These are phyloP conservation scores for Baudoinia panamericana DNA, from an alignment of 495 filamentous ascomycete species.

Conservation along the genomic window DNA sequence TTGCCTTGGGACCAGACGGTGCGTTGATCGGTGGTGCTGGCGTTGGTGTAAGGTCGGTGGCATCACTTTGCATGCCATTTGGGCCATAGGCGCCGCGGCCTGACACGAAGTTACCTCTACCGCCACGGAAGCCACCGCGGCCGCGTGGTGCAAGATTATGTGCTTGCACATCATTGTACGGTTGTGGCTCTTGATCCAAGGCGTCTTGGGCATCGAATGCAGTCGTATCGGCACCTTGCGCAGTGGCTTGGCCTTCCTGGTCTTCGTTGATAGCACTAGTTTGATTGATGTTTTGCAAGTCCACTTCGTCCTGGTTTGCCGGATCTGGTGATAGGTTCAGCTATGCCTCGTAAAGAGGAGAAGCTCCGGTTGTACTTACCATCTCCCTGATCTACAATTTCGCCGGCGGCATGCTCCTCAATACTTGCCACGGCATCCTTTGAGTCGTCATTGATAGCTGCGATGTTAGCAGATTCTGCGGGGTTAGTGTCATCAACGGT, in stretches of 20 bases:
- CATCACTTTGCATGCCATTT: constrained; percentile 13
- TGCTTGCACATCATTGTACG: no score
- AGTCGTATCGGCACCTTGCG: no score
- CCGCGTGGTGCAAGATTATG: constrained; percentile 35
- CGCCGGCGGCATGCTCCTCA: constrained; percentile 1
- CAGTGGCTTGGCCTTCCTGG: no score
- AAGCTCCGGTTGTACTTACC: no score
- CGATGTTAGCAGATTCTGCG: no score
- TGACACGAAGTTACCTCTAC: constrained; percentile 21
- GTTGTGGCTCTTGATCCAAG: constrained; percentile 3
- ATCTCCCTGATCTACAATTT: neutral
- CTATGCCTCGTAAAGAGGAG: no score
- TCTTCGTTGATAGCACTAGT: no score
- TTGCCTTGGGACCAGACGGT: constrained; percentile 84
- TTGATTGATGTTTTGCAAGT: no score
- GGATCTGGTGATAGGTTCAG: no score
- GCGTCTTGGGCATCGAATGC: constrained; percentile 7
- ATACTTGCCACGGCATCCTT: no score
- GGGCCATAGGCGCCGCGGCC: constrained; percentile 1
- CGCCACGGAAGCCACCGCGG: constrained; percentile 39
- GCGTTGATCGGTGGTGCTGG: constrained; percentile 35
- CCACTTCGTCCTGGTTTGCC: no score
- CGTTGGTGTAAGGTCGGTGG: constrained; percentile 4
- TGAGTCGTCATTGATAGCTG: no score
- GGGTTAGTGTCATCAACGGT: constrained; percentile 31